Evolutionary conservation across 2,329 filamentous ascomycete genomes (phyloP), one percentile per base, ranked within the genome.

Genomic region (Lasiodiplodia sp.): DNA sequence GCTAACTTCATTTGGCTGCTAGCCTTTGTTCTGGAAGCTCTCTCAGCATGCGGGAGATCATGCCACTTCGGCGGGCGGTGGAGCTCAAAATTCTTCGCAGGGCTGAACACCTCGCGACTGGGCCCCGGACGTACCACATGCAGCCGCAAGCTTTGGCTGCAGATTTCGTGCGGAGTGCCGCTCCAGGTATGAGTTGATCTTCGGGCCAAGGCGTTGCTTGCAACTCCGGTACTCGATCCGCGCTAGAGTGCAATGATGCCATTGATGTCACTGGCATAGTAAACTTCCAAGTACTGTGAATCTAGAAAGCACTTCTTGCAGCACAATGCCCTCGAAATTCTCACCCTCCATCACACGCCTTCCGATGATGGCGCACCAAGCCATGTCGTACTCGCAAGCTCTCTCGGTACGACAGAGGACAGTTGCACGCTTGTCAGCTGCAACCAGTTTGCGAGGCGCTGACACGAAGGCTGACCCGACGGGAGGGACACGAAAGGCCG

Each of bases 401-500:
- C 31, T 64, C n/a, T 37, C 47, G 12, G 47, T 34, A 64, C 60
- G 47, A 34, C 60, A 64, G 23, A 52, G 21, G 31, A 34, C 44
- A n/a, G 14, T 34, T 52, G 11, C 47, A 38, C n/a, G 47, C 21
- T 28, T 14, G 28, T n/a, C 31, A 14, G 16, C 58, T 12, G 40
- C 18, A n/a, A 44, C 12, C 40, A 14, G 28, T n/a, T 16, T 51
- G 58, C 23, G 18, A 25, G 60, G 47, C 10, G 60, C 60, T 64
- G 14, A 64, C 60, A 64, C 60, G 60, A 38, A 14, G 5, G n/a
- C 37, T 7, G 14, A 66, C 16, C 47, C 44, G 21, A 5, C 31
- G 21, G 31, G 10, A 25, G 31, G 62, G 21, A 6, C 23, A 25
- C 66, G 66, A 3, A 70, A 72, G 4, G 64, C 71, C 3, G 71